phyloP scores from a whole-genome alignment of 768 basidiomycete genomes.

The Imleria badia region DNA sequence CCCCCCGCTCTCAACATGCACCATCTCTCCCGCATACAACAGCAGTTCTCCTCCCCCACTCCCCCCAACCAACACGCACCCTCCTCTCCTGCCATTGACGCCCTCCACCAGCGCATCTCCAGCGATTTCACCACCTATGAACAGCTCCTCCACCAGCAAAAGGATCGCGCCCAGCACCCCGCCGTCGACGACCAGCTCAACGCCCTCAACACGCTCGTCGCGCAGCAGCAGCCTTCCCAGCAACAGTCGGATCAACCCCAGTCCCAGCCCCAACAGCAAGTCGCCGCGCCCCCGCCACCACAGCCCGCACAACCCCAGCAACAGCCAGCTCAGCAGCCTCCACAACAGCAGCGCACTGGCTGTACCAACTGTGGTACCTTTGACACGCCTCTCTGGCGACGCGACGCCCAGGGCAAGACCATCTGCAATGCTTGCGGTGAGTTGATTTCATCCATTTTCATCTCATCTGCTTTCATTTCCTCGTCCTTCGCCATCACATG shows the following conservation, averaged over 20 bases:
- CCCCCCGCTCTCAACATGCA: constrained; percentile 52
- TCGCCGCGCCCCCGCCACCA: constrained; percentile 27
- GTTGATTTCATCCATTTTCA: constrained; percentile 38
- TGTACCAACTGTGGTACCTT: constrained; percentile 79
- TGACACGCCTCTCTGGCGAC: constrained; percentile 81
- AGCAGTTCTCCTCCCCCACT: constrained; percentile 41
- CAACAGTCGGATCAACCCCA: constrained; percentile 16
- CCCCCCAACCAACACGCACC: constrained; percentile 30
- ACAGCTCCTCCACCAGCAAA: constrained; percentile 30
- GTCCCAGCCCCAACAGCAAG: constrained; percentile 23
- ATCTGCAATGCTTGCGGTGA: constrained; percentile 91
- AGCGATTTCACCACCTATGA: constrained; percentile 32
- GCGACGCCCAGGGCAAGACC: constrained; percentile 76
- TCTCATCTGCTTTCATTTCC: constrained; percentile 36
- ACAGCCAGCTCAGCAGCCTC: constrained; percentile 23
- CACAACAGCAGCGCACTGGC: constrained; percentile 41
- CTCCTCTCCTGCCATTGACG: constrained; percentile 21
- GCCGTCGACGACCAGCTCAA: constrained; percentile 14
- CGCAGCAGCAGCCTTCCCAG: constrained; percentile 15
- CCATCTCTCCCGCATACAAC: constrained; percentile 50
- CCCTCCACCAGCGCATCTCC: constrained; percentile 32
- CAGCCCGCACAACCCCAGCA: constrained; percentile 24
- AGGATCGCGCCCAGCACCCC: constrained; percentile 28
- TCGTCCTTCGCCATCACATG: constrained; percentile 41
- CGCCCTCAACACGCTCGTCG: constrained; percentile 7